Evolutionary conservation across 2,329 filamentous ascomycete species (phyloP).

Genomic region (Salinomyces thailandicus): DNA sequence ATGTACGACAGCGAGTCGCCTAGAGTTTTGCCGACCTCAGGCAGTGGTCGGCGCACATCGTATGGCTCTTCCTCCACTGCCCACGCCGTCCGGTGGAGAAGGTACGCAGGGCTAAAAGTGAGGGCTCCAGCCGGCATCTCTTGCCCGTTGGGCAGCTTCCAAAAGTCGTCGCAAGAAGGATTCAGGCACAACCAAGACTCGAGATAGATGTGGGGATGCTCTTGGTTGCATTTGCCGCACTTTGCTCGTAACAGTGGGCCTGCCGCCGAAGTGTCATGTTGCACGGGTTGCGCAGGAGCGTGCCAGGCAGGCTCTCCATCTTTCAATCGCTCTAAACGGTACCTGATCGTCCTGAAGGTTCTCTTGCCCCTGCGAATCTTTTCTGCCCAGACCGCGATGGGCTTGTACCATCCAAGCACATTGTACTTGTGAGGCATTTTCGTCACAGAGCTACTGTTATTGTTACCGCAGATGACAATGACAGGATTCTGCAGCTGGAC

Average conservation of each 20-base stretch:
- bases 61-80: slow-evolving; percentile 29
- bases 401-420: slow-evolving; percentile 58
- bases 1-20: slow-evolving; percentile 41
- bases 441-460: slow-evolving; percentile 40
- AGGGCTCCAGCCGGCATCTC: slow-evolving; percentile 26
- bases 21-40: slow-evolving; percentile 28
- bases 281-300: slow-evolving; percentile 9
- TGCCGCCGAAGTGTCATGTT: neutral
- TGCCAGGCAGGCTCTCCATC: slow-evolving; percentile 43
- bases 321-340: slow-evolving; percentile 57
- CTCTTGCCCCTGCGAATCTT: slow-evolving; percentile 28
- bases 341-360: slow-evolving; percentile 38
- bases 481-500: slow-evolving; percentile 41
- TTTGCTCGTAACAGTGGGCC: neutral
- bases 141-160: slow-evolving; percentile 32
- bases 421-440: slow-evolving; percentile 50
- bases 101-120: slow-evolving; percentile 47
- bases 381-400: slow-evolving; percentile 61
- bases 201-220: slow-evolving; percentile 32
- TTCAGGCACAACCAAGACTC: slow-evolving; percentile 51
- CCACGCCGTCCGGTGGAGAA: slow-evolving; percentile 43
- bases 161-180: slow-evolving; percentile 44
- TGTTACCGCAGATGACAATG: slow-evolving; percentile 40
- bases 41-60: slow-evolving; percentile 31
- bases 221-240: slow-evolving; percentile 22